Evolutionary conservation across 148 eudicot genomes (phyloP).

Genomic region (Chenopodium formosanum): DNA sequence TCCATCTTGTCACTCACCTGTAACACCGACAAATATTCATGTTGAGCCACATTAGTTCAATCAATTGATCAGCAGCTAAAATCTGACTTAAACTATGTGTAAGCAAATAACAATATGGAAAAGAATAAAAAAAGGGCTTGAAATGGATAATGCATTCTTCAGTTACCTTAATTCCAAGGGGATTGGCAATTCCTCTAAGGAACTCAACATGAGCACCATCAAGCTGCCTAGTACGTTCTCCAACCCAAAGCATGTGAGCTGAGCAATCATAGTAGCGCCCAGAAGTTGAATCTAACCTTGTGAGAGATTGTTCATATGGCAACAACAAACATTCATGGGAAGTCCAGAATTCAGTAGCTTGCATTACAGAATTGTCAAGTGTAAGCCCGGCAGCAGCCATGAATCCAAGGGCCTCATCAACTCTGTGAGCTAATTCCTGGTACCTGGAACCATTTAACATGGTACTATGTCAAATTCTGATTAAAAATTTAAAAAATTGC

Average conservation of each 20-base stretch:
- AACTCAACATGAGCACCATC: slow-evolving; percentile 97
- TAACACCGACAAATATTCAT: slow-evolving; percentile 14
- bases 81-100: not conserved
- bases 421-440: slow-evolving; percentile 83
- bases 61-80: not conserved
- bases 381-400: slow-evolving; percentile 97
- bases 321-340: slow-evolving; percentile 88
- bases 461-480: not conserved
- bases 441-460: slow-evolving; percentile 44
- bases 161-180: slow-evolving; percentile 89
- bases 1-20: slow-evolving; percentile 97
- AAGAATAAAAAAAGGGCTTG: not conserved
- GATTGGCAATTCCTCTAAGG: slow-evolving; percentile 87
- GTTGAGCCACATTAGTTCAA: not conserved
- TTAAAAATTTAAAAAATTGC: not conserved
- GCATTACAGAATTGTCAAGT: slow-evolving; percentile 78
- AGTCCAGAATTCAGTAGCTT: slow-evolving; percentile 90
- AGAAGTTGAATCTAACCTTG: slow-evolving; percentile 86
- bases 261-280: slow-evolving; percentile 89
- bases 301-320: slow-evolving; percentile 90
- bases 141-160: not conserved
- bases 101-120: not conserved
- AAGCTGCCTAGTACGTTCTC: slow-evolving; percentile 89
- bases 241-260: slow-evolving; percentile 90
- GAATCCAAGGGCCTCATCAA: slow-evolving; percentile 93